Percentiles rank a stretch among this genome's conserved stretches.
These are phyloP conservation scores for Lecanicillium sp. DNA, from an alignment of 2,329 filamentous ascomycete genomes.

Conservation along the genomic window DNA sequence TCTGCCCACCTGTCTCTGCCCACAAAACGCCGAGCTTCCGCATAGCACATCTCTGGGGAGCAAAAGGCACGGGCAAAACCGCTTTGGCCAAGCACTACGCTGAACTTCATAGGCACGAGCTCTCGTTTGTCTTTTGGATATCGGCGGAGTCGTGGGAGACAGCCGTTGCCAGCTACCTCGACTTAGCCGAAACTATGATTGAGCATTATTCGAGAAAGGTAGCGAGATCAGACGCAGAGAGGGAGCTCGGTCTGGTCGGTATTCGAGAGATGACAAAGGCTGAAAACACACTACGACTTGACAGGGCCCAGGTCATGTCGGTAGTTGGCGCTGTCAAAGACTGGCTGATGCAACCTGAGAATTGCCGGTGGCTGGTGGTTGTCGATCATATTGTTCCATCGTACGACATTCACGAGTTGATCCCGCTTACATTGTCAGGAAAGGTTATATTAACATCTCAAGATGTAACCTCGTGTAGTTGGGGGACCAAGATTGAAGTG, in stretches of 20 bases:
- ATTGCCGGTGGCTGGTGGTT: constrained; percentile 17
- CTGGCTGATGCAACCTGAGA: constrained; percentile 18
- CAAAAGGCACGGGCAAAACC: constrained; percentile 15
- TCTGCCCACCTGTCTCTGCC: constrained; percentile 7
- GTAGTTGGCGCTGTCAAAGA: constrained; percentile 18
- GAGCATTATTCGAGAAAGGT: constrained; percentile 13
- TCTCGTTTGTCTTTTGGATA: constrained; percentile 19
- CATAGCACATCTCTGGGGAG: constrained; percentile 17
- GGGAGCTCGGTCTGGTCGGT: constrained; percentile 16
- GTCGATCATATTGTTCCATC: constrained; percentile 17
- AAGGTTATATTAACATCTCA: constrained; percentile 17
- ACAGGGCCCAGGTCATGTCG: constrained; percentile 14
- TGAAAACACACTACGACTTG: constrained; percentile 15
- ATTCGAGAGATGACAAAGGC: constrained; percentile 17
- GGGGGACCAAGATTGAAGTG: constrained; percentile 14
- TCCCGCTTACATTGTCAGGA: constrained; percentile 17
- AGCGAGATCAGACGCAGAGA: constrained; percentile 12
- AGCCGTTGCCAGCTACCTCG: constrained; percentile 16
- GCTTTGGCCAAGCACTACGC: constrained; percentile 17
- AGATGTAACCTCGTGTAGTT: constrained; percentile 14
- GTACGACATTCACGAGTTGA: constrained; percentile 17
- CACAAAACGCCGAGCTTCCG: constrained; percentile 10
- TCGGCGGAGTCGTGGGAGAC: constrained; percentile 19
- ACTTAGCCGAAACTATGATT: constrained; percentile 15
- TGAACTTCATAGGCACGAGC: constrained; percentile 11